phyloP scores from a whole-genome alignment of 2,329 filamentous ascomycete genomes.

The Phaeosphaeriaceae sp. region DNA sequence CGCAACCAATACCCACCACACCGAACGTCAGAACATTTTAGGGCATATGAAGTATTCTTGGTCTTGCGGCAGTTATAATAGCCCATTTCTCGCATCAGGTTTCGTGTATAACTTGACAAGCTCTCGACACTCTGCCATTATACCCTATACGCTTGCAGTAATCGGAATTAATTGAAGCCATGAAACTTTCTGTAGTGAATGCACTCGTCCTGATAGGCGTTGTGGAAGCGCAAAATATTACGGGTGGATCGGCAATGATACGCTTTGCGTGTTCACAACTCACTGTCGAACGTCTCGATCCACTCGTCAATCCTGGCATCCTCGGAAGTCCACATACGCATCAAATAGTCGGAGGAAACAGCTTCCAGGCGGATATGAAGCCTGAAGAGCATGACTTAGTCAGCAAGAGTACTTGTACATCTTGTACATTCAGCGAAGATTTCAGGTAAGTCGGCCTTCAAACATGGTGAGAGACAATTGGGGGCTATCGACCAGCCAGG shows the following conservation, averaged over 20 bases:
- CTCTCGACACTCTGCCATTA: background rate
- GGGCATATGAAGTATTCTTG: slow-evolving; percentile 1
- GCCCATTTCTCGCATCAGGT: background rate
- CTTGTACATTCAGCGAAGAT: slow-evolving; percentile 35
- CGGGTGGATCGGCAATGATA: slow-evolving; percentile 15
- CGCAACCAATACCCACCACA: background rate
- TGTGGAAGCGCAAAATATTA: slow-evolving; percentile 8
- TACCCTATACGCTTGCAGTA: background rate
- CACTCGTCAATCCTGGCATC: slow-evolving; percentile 34
- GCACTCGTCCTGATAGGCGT: background rate
- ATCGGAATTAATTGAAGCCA: background rate
- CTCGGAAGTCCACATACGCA: slow-evolving; percentile 37
- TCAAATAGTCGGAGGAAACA: slow-evolving; percentile 39
- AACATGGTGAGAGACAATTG: no score
- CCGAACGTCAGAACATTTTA: background rate
- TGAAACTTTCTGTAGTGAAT: background rate
- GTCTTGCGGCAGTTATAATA: slow-evolving; percentile 3
- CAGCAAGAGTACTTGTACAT: slow-evolving; percentile 32
- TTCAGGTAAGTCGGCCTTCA: slow-evolving; percentile 11
- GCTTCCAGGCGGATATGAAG: slow-evolving; percentile 34
- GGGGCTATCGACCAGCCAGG: no score
- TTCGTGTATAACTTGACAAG: background rate
- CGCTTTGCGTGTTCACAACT: slow-evolving; percentile 39
- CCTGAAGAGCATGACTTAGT: slow-evolving; percentile 32
- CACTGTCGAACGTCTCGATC: slow-evolving; percentile 37